Evolutionary conservation across 208 protist genomes (phyloP).

Genomic region (Crithidia thermophila): DNA sequence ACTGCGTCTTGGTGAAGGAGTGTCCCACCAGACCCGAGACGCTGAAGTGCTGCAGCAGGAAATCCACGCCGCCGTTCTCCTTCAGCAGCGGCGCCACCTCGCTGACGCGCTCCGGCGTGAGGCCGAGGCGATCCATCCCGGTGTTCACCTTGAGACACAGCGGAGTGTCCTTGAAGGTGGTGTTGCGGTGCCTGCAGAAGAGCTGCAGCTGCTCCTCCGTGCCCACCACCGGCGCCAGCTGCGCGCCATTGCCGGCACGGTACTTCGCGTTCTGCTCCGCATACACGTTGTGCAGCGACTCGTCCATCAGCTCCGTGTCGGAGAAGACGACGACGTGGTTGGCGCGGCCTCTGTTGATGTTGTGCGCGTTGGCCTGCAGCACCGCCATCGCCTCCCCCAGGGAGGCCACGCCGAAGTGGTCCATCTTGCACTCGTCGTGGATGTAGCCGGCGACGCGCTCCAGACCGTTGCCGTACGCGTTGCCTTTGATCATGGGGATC

Average conservation of each 20-base stretch:
- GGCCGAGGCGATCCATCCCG: slow-evolving; percentile 58
- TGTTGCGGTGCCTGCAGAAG: slow-evolving; percentile 36
- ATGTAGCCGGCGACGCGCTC: slow-evolving; percentile 45
- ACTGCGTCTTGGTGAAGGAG: slow-evolving; percentile 42
- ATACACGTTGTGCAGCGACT: slow-evolving; percentile 42
- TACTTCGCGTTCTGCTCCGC: slow-evolving; percentile 40
- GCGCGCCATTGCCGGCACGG: slow-evolving; percentile 21
- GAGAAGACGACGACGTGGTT: slow-evolving; percentile 50
- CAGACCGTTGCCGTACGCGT: slow-evolving; percentile 59
- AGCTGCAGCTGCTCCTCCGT: slow-evolving; percentile 38
- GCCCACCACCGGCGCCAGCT: slow-evolving; percentile 41
- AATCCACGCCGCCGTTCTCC: slow-evolving; percentile 42
- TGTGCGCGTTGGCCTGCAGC: slow-evolving; percentile 25
- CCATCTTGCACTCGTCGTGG: slow-evolving; percentile 29
- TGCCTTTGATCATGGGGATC: slow-evolving; percentile 64
- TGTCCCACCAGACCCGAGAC: slow-evolving; percentile 42
- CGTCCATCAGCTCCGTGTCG: slow-evolving; percentile 51
- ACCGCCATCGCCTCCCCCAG: slow-evolving; percentile 52
- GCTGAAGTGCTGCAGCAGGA: slow-evolving; percentile 63
- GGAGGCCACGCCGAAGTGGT: slow-evolving; percentile 54
- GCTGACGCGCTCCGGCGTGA: slow-evolving; percentile 36
- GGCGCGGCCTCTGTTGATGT: slow-evolving; percentile 14
- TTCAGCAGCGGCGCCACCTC: slow-evolving; percentile 40
- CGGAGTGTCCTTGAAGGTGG: slow-evolving; percentile 42
- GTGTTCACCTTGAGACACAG: slow-evolving; percentile 61